A percentile compares a stretch with the other conserved stretches of the same genome.
Conservation (phyloP, 495 filamentous ascomycete species). For the Tuber brumale region DNA sequence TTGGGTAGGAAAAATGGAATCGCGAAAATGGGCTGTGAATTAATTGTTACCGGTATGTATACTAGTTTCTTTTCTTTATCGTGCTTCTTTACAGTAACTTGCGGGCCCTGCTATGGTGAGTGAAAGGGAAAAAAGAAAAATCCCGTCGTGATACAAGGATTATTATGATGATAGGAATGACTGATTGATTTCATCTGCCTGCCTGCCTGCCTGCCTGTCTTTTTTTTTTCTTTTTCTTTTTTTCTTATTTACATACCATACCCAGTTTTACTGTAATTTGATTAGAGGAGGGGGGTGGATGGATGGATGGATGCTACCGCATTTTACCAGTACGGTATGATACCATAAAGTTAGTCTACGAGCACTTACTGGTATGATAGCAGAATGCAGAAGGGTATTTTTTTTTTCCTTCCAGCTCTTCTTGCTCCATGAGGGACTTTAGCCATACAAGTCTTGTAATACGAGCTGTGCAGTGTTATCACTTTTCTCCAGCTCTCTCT, state of each 20-base stretch:
- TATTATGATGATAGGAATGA: background rate
- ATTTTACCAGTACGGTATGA: background rate
- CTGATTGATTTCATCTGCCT: background rate
- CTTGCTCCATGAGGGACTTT: background rate
- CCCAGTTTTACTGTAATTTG: background rate
- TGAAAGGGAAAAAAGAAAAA: background rate
- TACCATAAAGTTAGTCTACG: background rate
- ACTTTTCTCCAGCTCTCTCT: background rate
- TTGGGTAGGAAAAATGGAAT: conserved; percentile 35
- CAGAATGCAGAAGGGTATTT: background rate
- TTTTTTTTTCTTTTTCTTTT: background rate
- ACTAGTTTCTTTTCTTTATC: conserved; percentile 32
- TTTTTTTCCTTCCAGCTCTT: background rate
- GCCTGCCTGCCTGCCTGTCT: background rate
- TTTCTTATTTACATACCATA: background rate
- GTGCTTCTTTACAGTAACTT: background rate
- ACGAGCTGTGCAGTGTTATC: background rate
- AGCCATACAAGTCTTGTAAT: background rate
- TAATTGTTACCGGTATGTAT: conserved; percentile 23
- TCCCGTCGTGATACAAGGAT: background rate
- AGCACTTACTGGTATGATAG: background rate
- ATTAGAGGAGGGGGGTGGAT: background rate
- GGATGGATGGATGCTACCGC: background rate
- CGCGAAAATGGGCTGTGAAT: conserved; percentile 28
- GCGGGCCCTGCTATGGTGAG: background rate